These are phyloP conservation scores for Leptomonas pyrrhocoris DNA, from an alignment of 208 protist genomes.

Conservation along the genomic window DNA sequence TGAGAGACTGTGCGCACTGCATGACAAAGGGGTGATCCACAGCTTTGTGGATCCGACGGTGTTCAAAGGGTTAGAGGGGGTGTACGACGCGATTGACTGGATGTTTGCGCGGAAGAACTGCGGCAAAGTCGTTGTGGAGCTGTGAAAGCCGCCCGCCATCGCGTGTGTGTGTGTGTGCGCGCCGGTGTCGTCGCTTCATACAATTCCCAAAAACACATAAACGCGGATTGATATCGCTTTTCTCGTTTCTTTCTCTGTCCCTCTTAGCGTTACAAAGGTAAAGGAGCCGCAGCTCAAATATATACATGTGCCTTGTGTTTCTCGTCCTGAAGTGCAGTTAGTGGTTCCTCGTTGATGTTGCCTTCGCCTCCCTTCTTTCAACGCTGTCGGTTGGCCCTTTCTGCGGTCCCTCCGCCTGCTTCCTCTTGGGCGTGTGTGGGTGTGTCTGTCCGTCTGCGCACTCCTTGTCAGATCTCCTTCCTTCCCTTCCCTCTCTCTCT, in stretches of 20 bases:
- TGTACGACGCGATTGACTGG: constrained; percentile 76
- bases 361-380: constrained; percentile 1
- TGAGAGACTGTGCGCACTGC: constrained; percentile 54
- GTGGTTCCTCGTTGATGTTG: background rate
- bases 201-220: no score
- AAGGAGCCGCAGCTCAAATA: background rate
- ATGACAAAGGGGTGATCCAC: constrained; percentile 52
- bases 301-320: constrained; percentile 4
- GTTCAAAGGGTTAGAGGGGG: constrained; percentile 71
- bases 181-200: no score
- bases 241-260: no score
- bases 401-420: no score
- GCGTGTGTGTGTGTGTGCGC: no score
- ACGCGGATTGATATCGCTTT: no score
- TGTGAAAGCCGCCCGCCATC: constrained; percentile 21
- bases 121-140: constrained; percentile 83
- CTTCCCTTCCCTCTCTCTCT: no score
- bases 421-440: no score
- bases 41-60: constrained; percentile 57
- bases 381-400: no score
- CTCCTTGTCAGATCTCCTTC: no score
- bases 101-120: constrained; percentile 77
- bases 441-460: no score
- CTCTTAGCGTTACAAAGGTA: background rate
- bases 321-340: background rate